Evolutionary conservation across 768 basidiomycete species (phyloP), one percentile per base, ranked within the genome.

Genomic region (Tremella mesenterica): DNA sequence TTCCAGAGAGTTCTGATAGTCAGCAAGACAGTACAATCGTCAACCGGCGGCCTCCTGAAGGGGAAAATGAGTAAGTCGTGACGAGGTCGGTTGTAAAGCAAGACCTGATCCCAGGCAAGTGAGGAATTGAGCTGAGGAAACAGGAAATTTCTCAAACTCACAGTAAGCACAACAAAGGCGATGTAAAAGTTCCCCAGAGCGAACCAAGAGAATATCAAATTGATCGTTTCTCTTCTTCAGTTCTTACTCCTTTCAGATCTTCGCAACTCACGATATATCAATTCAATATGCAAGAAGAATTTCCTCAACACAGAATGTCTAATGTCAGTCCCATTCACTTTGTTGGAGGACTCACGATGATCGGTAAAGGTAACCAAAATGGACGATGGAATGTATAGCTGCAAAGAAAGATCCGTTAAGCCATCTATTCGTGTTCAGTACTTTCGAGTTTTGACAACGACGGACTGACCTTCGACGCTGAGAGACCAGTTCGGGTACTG

Each of bases 391-490:
- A 75, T 97, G 91, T 14, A 97, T 83, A 0, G 86, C 88, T 9
- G 92, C 95, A 73, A 99, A 99, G 82, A 99, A 97, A 3, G 89
- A 92, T 13, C 93, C 90, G 72, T 96, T 96, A 25, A 99, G 79
- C 93, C 93, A 97, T 34, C 92, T 84, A 31, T 20, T n/a, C n/a
- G n/a, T n/a, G n/a, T n/a, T 36, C n/a, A 12, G 33, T n/a, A 36
- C 33, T 36, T 6, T 23, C 13, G 21, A 26, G 4, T 13, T 5
- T 9, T 23, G 13, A 26, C 18, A 50, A 9, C 21, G 9, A 18
- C 8, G 5, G n/a, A 56, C 50, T 27, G 12, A 60, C 59, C 70
- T 54, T 59, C 93, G 81, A 47, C 93, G 85, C 69, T 97, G 93
- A 0, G 88, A 88, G 63, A 99, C 89, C 56, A 97, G 75, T 71